These are phyloP conservation scores for Huntiella bhutanensis DNA, from an alignment of 2,329 filamentous ascomycete genomes.

Conservation along the genomic window DNA sequence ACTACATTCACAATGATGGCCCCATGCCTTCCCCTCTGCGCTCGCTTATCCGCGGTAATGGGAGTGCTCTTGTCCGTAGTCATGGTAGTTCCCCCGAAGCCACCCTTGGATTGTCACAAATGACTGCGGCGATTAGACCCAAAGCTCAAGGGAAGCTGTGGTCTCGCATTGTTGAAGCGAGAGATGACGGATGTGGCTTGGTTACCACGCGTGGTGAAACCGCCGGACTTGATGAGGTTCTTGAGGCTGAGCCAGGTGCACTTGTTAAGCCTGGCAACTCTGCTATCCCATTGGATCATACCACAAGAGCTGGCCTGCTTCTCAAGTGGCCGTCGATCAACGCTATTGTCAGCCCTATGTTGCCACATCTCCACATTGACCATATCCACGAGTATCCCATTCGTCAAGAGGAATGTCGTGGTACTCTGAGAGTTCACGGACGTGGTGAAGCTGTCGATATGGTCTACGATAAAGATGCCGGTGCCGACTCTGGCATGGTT, in stretches of 20 bases:
- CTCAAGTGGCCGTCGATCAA: slow-evolving; percentile 53
- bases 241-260: slow-evolving; percentile 32
- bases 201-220: too few species aligned
- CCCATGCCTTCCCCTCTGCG: too few species aligned
- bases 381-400: slow-evolving; percentile 57
- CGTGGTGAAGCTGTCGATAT: slow-evolving; percentile 44
- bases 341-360: slow-evolving; percentile 35
- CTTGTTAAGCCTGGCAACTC: slow-evolving; percentile 39
- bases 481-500: slow-evolving; percentile 15
- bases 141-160: too few species aligned
- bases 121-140: too few species aligned
- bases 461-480: slow-evolving; percentile 15
- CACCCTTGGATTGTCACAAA: too few species aligned
- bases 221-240: slow-evolving; percentile 23
- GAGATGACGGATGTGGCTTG: too few species aligned
- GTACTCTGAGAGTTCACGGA: slow-evolving; percentile 56
- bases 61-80: too few species aligned
- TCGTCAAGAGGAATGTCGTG: slow-evolving; percentile 52
- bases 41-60: too few species aligned
- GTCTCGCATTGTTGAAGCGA: too few species aligned
- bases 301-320: slow-evolving; percentile 71
- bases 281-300: slow-evolving; percentile 68
- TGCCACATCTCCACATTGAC: slow-evolving; percentile 30
- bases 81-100: too few species aligned
- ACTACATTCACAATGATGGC: too few species aligned